A percentile compares a stretch with the other conserved stretches of the same genome.
phyloP scores from a whole-genome alignment of 2,329 filamentous ascomycete species.

The Magnaporthiopsis rhizophila region DNA sequence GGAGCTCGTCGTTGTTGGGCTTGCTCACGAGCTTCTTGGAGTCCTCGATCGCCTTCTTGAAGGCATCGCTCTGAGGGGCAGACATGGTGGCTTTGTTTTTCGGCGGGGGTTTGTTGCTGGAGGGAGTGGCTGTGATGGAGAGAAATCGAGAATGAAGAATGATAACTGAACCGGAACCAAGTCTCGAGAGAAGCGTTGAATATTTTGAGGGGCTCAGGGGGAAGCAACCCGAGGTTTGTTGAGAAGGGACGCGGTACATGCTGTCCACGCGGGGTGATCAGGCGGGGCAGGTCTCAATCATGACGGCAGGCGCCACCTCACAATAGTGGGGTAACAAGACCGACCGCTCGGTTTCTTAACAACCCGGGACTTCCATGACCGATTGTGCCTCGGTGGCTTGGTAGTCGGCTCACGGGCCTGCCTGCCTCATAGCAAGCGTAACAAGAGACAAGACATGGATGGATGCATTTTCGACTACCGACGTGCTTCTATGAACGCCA shows the following conservation, averaged over 20 bases:
- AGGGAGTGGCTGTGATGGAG: neutral
- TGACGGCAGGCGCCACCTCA: neutral
- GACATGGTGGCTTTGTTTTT: slow-evolving; percentile 27
- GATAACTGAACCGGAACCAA: no score
- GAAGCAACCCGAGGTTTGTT: neutral
- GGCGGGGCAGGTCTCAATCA: neutral
- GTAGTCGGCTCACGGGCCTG: no score
- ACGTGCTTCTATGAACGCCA: no score
- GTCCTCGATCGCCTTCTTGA: slow-evolving; percentile 51
- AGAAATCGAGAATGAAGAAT: neutral
- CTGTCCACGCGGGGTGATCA: neutral
- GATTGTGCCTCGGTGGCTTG: no score
- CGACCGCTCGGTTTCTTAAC: neutral
- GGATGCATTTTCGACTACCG: no score
- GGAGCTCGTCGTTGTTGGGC: slow-evolving; percentile 56
- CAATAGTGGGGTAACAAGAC: neutral
- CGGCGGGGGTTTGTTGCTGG: neutral
- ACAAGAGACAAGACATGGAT: no score
- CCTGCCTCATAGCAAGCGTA: no score
- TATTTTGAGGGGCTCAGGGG: slow-evolving; percentile 1
- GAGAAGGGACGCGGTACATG: neutral
- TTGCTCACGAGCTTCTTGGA: slow-evolving; percentile 60
- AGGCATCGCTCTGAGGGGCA: slow-evolving; percentile 33
- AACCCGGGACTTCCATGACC: no score
- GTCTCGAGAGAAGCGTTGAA: neutral